These are phyloP conservation scores for Fraxinus velutina DNA, from an alignment of 305 asterid genomes.

Conservation along the genomic window DNA sequence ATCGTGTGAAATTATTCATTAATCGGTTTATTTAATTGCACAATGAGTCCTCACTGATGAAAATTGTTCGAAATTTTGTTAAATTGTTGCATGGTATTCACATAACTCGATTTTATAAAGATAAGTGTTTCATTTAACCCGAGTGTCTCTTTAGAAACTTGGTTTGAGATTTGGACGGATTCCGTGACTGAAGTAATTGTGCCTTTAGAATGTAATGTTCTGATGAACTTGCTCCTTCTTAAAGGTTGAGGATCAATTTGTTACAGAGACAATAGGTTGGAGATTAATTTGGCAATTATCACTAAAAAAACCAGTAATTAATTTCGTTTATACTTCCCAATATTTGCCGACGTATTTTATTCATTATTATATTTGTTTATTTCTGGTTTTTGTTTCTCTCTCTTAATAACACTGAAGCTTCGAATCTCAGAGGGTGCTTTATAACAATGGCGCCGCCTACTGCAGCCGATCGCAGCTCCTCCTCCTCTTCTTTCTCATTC, in stretches of 20 bases:
- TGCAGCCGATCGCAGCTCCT: slow-evolving; percentile 24
- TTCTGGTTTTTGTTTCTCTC: slow-evolving; percentile 21
- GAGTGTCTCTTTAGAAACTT: neutral
- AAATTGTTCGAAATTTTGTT: neutral
- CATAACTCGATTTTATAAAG: neutral
- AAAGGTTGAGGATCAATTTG: neutral
- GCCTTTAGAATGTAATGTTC: neutral
- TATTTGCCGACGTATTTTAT: slow-evolving; percentile 46
- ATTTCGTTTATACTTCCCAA: slow-evolving; percentile 20
- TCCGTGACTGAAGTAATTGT: neutral
- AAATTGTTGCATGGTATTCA: neutral
- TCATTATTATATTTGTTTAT: slow-evolving; percentile 16
- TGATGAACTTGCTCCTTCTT: neutral
- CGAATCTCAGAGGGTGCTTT: slow-evolving; percentile 52
- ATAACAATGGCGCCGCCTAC: slow-evolving; percentile 50
- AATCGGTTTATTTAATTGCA: neutral
- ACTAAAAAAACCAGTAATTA: neutral
- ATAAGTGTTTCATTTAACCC: no score
- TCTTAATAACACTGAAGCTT: slow-evolving; percentile 49
- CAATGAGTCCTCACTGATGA: neutral
- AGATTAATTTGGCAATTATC: neutral
- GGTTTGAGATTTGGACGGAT: neutral
- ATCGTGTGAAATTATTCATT: neutral
- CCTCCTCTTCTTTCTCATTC: neutral
- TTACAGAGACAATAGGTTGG: neutral